Conservation (phyloP, 2,329 filamentous ascomycete genomes). For the Sclerotiophoma versabilis region DNA sequence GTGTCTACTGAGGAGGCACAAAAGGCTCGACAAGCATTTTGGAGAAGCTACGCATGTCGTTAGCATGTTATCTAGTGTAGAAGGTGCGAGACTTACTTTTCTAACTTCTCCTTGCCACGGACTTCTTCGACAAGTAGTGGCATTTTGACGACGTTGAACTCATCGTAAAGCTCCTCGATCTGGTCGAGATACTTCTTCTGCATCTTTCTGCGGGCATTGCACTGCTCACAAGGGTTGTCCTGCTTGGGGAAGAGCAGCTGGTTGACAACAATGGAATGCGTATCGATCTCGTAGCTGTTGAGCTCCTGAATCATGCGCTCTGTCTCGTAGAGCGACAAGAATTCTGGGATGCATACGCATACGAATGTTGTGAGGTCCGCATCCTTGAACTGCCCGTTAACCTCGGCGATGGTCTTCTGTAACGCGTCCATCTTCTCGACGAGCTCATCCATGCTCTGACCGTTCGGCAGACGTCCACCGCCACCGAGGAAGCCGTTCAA, state of each 20-base stretch:
- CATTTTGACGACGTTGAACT: constrained; percentile 99
- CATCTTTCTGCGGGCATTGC: constrained; percentile 94
- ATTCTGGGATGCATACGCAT: constrained; percentile 98
- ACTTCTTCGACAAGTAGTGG: constrained; percentile 95
- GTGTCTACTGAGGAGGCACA: constrained; percentile 64
- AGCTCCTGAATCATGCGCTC: constrained; percentile 99
- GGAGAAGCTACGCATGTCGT: constrained; percentile 64
- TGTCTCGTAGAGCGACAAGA: constrained; percentile 95
- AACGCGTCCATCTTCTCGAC: constrained; percentile 93
- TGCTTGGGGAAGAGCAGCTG: constrained; percentile 92
- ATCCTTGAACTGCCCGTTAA: constrained; percentile 98
- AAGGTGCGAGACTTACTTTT: constrained; percentile 60
- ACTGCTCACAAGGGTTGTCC: constrained; percentile 89
- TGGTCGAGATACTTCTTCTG: constrained; percentile 99
- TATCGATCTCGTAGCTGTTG: constrained; percentile 91
- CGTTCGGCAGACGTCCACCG: constrained; percentile 80
- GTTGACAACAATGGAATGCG: constrained; percentile 97
- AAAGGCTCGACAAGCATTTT: constrained; percentile 82
- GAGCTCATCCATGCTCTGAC: constrained; percentile 91
- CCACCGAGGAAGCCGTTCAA: constrained; percentile 90
- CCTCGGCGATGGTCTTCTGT: constrained; percentile 90
- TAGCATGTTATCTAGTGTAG: constrained; percentile 4
- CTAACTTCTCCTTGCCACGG: constrained; percentile 89
- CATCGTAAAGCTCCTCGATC: constrained; percentile 97
- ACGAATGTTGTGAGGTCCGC: constrained; percentile 95